Evolutionary conservation across 2,329 filamentous ascomycete genomes (phyloP), one percentile per base, ranked within the genome.

Genomic region (Microdochium paspali): DNA sequence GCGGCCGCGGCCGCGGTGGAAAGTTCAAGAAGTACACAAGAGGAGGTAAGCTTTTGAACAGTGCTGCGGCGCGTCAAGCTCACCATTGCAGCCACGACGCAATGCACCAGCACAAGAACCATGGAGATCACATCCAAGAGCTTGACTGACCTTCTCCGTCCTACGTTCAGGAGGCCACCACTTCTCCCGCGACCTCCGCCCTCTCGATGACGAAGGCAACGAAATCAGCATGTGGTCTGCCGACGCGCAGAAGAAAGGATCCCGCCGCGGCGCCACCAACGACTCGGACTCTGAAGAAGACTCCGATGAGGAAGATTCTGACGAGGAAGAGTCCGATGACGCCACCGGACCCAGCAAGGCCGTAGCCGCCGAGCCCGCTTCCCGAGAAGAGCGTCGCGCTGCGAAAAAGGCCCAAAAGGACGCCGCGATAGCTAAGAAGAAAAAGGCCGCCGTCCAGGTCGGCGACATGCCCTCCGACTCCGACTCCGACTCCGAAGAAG

Each of bases 11-110:
- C 58, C 86, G 90, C 63, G 90, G 86, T 60, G 89, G 90, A 69
- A 97, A 97, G 72, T 95, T 91, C 68, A 87, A 82, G 73, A 97
- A 96, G 74, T 89, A 85, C 56, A 90, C 88, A 58, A 80, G 91
- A 70, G 91, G 91, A 77, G 90, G 91, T 91, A 70, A 28, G 26
- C 13, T 7, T 13, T 28, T 13, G n/a, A n/a, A n/a, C n/a, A n/a
- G n/a, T n/a, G n/a, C n/a, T n/a, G n/a, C n/a, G n/a, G n/a, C n/a
- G n/a, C n/a, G n/a, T n/a, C n/a, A n/a, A n/a, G n/a, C n/a, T n/a
- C n/a, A n/a, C n/a, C n/a, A n/a, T n/a, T n/a, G n/a, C n/a, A n/a
- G n/a, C n/a, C n/a, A n/a, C n/a, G n/a, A n/a, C n/a, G n/a, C n/a
- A n/a, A n/a, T n/a, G n/a, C n/a, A n/a, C n/a, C n/a, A n/a, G n/a